Base-by-base conservation (phyloP, 75 land plant genomes). In the Selaginella tamariscina region DNA sequence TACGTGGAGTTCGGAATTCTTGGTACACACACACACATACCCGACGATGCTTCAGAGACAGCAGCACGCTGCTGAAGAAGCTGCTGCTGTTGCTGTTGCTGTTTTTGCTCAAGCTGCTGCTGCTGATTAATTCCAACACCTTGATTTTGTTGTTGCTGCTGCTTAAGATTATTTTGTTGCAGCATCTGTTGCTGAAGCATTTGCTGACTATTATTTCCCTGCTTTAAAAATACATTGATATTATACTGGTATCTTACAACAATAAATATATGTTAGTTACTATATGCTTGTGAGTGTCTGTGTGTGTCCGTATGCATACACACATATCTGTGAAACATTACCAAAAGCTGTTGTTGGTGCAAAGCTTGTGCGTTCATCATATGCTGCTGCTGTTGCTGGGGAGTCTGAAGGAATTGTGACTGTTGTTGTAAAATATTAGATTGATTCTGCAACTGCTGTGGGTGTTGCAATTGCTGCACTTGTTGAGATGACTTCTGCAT, bases 331-430 rank as follows among this genome's bases (percentile, higher is more conserved):
- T n/a, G n/a, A n/a, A n/a, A n/a, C n/a, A n/a, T n/a, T n/a, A n/a
- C n/a, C 49, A 39, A 39, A 15, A 39, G 49, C 49, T 39, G 49
- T 15, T 39, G 49, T 15, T 39, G 49, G 49, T 39, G 49, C 49
- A 39, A 39, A 39, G 49, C 49, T 39, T 39, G 49, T 5, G 49
- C 49, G 15, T 15, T 39, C 49, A 15, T 5, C 49, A 5, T 5
- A 5, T 39, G 49, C 49, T 39, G 49, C 15, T 39, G 49, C 49
- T 82, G 39, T 32, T 71, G 72, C 30, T 63, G 73, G 71, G 82
- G 85, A 26, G 82, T 56, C 32, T 79, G 87, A 66, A 78, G 68
- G 1, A 71, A 13, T 55, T 78, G 84, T 66, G 77, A 77, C 70
- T 80, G 82, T 70, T 78, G 88, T 56, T 86, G 67, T 23, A 74